Evolutionary conservation across 768 basidiomycete genomes (phyloP).

Genomic region (Auriculariales sp.): DNA sequence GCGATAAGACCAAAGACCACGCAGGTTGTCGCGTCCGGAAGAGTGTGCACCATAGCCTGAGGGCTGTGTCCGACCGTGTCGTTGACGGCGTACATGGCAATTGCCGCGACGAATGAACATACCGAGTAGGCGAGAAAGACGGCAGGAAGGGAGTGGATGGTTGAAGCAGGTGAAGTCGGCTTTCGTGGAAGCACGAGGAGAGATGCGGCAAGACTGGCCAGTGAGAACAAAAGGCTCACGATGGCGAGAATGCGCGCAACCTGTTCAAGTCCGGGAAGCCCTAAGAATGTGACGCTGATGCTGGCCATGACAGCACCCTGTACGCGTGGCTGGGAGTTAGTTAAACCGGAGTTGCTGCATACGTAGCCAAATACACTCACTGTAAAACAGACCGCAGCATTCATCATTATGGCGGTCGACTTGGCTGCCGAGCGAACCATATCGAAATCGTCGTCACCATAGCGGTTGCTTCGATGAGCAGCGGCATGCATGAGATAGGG

Average conservation of each 20-base stretch:
- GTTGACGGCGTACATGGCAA: constrained; percentile 51
- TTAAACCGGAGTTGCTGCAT: neutral
- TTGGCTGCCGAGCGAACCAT: neutral
- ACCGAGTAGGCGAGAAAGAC: constrained; percentile 63
- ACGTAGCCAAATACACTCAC: constrained; percentile 24
- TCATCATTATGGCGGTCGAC: constrained; percentile 28
- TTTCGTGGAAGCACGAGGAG: constrained; percentile 55
- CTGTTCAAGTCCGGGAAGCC: constrained; percentile 58
- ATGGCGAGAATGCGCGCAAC: constrained; percentile 50
- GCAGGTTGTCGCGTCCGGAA: constrained; percentile 49
- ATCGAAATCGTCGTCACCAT: neutral
- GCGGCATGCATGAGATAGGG: constrained; percentile 48
- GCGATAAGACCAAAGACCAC: constrained; percentile 50
- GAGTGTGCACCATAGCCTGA: constrained; percentile 23
- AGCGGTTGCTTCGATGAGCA: neutral
- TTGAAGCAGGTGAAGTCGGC: constrained; percentile 23
- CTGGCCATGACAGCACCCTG: constrained; percentile 73
- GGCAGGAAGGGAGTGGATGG: constrained; percentile 53
- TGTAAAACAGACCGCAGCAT: constrained; percentile 50
- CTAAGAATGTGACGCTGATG: constrained; percentile 68
- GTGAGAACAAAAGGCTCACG: constrained; percentile 52
- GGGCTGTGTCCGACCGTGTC: constrained; percentile 29
- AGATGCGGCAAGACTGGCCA: constrained; percentile 53
- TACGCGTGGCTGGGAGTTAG: neutral
- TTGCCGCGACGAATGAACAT: constrained; percentile 48